Conservation (phyloP, 345 rosid species). For the Pelargonium nanum region DNA sequence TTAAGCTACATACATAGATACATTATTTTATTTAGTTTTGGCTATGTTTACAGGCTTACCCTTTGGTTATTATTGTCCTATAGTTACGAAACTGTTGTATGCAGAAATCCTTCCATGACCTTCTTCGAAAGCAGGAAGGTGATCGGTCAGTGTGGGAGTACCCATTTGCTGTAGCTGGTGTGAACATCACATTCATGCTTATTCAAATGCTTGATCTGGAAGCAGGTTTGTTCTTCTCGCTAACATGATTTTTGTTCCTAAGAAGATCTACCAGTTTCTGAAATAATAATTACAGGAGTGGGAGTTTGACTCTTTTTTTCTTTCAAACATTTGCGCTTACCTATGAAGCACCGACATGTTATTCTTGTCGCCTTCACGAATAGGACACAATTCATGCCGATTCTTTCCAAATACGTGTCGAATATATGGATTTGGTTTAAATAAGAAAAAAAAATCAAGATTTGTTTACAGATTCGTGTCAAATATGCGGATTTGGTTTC, state of each 20-base stretch:
- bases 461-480: no score
- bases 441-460: no score
- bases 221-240: conserved; percentile 47
- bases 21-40: background rate
- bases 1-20: no score
- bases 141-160: conserved; percentile 96
- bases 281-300: background rate
- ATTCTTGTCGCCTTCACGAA: no score
- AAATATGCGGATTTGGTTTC: no score
- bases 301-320: no score
- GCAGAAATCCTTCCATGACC: conserved; percentile 89
- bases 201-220: conserved; percentile 99
- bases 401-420: no score
- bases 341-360: no score
- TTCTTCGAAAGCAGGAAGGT: conserved; percentile 84
- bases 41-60: background rate
- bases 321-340: no score
- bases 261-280: background rate
- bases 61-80: conserved; percentile 4
- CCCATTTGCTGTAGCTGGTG: conserved; percentile 99
- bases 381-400: no score
- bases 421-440: no score
- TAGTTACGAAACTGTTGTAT: conserved; percentile 1
- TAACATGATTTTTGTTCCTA: background rate
- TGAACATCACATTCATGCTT: conserved; percentile 96